Evolutionary conservation across 2,329 filamentous ascomycete species (phyloP), one percentile per base, ranked within the genome.

Genomic region (Colletotrichum siamense): DNA sequence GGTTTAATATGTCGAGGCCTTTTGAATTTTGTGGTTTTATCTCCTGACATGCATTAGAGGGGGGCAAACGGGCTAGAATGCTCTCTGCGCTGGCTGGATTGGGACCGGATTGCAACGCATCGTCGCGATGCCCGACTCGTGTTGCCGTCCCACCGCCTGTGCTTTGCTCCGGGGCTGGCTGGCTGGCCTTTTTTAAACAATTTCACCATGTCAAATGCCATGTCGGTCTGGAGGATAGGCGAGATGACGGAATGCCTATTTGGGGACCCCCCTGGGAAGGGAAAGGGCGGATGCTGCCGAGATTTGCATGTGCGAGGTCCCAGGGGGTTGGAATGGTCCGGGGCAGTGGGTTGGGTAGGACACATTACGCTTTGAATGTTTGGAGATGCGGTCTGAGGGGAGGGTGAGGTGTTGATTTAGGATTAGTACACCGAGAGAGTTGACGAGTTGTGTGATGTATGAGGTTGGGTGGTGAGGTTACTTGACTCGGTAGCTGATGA

Each of bases 221-320:
- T 72, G 52, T 52, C n/a, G 44, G 26, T 62, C 16, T 10, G 32
- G 28, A n/a, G n/a, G 26, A 26, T 22, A 63, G 62, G 69, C 62
- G 69, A 72, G 73, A 68, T 72, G 73, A 72, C 69, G 73, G 34
- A 62, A 72, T 71, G 24, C 72, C 68, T 66, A 61, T 59, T 75
- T 36, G 44, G 61, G 61, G 61, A 30, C 10, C 3, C 34, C 72
- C 67, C 71, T 73, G 39, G 67, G 12, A 12, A 22, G 59, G 59
- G 32, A 62, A 62, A 44, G 32, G 28, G 68, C 73, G 73, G 69
- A 73, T 64, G 63, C 30, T 75, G 55, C 69, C 63, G 69, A 73
- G 63, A 73, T 64, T 57, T 63, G 30, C 55, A 44, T 55, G 63
- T 55, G 69, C 39, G 55, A 66, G 55, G 52, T 61, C 28, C 34